phyloP scores from a whole-genome alignment of 805 yeast genomes.

The Jamesozyma rosinii region DNA sequence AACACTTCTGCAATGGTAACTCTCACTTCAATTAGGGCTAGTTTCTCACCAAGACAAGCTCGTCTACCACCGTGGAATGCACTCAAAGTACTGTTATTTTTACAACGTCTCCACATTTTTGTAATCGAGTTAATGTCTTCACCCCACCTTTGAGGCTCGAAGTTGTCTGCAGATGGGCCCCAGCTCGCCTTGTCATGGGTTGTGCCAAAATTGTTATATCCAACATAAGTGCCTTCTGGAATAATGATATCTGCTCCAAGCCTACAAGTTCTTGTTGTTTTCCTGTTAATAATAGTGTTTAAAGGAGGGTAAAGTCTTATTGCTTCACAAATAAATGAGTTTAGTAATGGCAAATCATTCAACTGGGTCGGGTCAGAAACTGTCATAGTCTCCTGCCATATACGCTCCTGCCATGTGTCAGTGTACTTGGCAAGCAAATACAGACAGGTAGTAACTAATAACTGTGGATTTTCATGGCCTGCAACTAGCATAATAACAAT shows the following conservation, averaged over 20 bases:
- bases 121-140: conserved; percentile 30
- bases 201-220: conserved; percentile 46
- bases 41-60: conserved; percentile 53
- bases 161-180: conserved; percentile 38
- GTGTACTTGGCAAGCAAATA: conserved; percentile 39
- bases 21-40: conserved; percentile 41
- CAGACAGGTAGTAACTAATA: conserved; percentile 39
- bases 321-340: conserved; percentile 55
- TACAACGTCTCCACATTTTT: conserved; percentile 35
- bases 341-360: conserved; percentile 47
- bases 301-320: conserved; percentile 47
- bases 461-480: conserved; percentile 56
- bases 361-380: conserved; percentile 31
- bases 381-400: conserved; percentile 39
- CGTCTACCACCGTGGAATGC: conserved; percentile 53
- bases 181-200: conserved; percentile 38
- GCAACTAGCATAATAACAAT: conserved; percentile 48
- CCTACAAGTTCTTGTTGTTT: conserved; percentile 31
- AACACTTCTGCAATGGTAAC: conserved; percentile 34
- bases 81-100: conserved; percentile 38
- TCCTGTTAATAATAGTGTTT: conserved; percentile 46
- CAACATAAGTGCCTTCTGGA: conserved; percentile 45
- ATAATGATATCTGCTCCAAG: conserved; percentile 37
- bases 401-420: conserved; percentile 35
- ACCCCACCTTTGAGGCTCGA: conserved; percentile 49